phyloP scores from a whole-genome alignment of 2,329 filamentous ascomycete species.

The Cladobotryum protrusum region DNA sequence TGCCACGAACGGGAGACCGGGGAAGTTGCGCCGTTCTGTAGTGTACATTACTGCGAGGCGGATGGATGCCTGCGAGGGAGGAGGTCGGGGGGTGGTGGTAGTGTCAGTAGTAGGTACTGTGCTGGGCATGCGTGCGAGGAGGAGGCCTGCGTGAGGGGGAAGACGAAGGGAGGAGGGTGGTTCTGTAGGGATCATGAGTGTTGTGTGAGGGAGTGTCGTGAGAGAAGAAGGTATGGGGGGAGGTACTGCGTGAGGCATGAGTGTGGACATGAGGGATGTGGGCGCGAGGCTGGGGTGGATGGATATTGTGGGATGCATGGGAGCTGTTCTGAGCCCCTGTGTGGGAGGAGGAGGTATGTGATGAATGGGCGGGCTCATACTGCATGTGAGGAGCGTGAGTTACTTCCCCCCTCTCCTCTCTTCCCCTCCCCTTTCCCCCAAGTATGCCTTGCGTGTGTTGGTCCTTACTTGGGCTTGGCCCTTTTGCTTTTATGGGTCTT shows the following conservation, averaged over 20 bases:
- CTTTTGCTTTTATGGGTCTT: not conserved
- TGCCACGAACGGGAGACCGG: constrained; percentile 23
- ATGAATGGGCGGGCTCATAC: constrained; percentile 12
- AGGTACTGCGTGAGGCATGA: constrained; percentile 22
- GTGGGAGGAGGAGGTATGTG: constrained; percentile 6
- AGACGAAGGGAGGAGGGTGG: not conserved
- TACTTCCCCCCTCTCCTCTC: not conserved
- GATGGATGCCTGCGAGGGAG: constrained; percentile 19
- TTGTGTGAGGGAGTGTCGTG: constrained; percentile 16
- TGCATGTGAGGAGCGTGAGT: not conserved
- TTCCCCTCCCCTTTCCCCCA: not conserved
- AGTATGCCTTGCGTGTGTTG: too few relatives aligned
- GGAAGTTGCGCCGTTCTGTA: constrained; percentile 20
- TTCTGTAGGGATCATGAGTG: constrained; percentile 22
- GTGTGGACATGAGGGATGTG: constrained; percentile 21
- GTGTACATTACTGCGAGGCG: constrained; percentile 24
- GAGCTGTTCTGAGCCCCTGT: not conserved
- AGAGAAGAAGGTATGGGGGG: constrained; percentile 15
- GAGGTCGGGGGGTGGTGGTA: constrained; percentile 4
- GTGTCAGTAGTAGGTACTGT: constrained; percentile 15
- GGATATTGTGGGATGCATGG: not conserved
- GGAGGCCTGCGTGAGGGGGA: constrained; percentile 18
- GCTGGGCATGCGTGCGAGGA: constrained; percentile 14
- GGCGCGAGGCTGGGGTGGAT: constrained; percentile 13
- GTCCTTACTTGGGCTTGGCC: too few relatives aligned